Conservation (phyloP, 1,139 yeast species). For the Yamadazyma oceani region DNA sequence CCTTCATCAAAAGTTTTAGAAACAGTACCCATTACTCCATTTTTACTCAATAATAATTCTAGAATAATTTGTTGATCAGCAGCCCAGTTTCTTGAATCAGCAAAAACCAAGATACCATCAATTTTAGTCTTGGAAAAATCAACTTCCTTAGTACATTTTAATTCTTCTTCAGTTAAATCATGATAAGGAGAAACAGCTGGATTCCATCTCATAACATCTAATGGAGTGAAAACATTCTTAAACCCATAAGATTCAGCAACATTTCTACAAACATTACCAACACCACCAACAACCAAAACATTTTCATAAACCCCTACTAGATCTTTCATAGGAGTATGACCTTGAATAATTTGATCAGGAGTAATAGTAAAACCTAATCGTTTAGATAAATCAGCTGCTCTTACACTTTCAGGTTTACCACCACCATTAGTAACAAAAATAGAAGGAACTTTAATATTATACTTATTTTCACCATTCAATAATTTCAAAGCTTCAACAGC, state of each 20-base stretch:
- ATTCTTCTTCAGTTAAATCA: conserved; percentile 70
- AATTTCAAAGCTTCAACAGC: conserved; percentile 69
- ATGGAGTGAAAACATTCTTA: conserved; percentile 72
- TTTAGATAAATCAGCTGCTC: conserved; percentile 66
- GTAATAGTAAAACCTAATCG: conserved; percentile 61
- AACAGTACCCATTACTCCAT: conserved; percentile 81
- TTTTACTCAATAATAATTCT: conserved; percentile 69
- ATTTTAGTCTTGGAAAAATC: conserved; percentile 65
- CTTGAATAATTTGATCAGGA: conserved; percentile 80
- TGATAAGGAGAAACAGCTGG: conserved; percentile 84
- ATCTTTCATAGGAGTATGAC: conserved; percentile 88
- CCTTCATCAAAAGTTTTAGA: conserved; percentile 72
- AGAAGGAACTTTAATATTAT: conserved; percentile 79
- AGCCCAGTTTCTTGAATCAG: conserved; percentile 87
- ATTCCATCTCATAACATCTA: conserved; percentile 80
- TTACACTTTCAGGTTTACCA: conserved; percentile 72
- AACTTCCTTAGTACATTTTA: conserved; percentile 50
- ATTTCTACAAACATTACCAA: conserved; percentile 76
- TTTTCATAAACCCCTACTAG: conserved; percentile 63
- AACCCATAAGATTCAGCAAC: conserved; percentile 80
- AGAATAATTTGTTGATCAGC: conserved; percentile 85
- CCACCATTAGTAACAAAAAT: conserved; percentile 89
- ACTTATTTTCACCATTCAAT: conserved; percentile 75
- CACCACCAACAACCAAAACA: conserved; percentile 83
- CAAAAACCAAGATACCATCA: conserved; percentile 76